A percentile compares a stretch with the other conserved stretches of the same genome.
Evolutionary conservation across 2,329 filamentous ascomycete species (phyloP).

Genomic region (Cercospora brassicicola): DNA sequence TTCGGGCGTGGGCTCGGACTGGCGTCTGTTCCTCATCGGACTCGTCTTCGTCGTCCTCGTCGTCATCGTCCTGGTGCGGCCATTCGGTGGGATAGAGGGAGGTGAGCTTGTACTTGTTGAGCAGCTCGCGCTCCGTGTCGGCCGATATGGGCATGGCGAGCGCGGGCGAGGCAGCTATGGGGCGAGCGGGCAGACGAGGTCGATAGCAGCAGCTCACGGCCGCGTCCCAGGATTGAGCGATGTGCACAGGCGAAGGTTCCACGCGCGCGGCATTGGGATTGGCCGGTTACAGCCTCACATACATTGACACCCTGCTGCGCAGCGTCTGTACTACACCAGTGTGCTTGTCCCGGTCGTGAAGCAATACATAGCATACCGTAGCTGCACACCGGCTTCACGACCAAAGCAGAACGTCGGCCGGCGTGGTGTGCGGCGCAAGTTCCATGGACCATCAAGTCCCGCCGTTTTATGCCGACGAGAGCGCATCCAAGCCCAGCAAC

Average conservation of each 20-base stretch:
- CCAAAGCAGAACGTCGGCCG: neutral
- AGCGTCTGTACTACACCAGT: neutral
- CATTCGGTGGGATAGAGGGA: slow-evolving; percentile 78
- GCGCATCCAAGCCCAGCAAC: neutral
- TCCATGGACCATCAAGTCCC: slow-evolving; percentile 2
- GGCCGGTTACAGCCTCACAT: neutral
- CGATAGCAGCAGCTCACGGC: neutral
- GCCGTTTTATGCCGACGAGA: neutral
- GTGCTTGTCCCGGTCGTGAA: neutral
- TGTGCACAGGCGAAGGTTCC: neutral
- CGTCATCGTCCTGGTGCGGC: slow-evolving; percentile 66
- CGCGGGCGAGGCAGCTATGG: neutral
- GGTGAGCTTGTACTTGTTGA: slow-evolving; percentile 86
- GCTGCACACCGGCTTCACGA: neutral
- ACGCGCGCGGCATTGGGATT: neutral
- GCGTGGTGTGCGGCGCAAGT: neutral
- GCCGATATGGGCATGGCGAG: slow-evolving; percentile 52
- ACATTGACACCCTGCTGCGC: neutral
- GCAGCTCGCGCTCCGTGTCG: slow-evolving; percentile 72
- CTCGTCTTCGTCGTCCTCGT: slow-evolving; percentile 46
- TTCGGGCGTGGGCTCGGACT: slow-evolving; percentile 31
- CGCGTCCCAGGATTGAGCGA: neutral
- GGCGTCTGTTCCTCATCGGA: slow-evolving; percentile 18
- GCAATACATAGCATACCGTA: neutral
- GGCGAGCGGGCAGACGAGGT: neutral